phyloP scores from a whole-genome alignment of 352 stramenopile genomes.

The Aphanomyces astaci region DNA sequence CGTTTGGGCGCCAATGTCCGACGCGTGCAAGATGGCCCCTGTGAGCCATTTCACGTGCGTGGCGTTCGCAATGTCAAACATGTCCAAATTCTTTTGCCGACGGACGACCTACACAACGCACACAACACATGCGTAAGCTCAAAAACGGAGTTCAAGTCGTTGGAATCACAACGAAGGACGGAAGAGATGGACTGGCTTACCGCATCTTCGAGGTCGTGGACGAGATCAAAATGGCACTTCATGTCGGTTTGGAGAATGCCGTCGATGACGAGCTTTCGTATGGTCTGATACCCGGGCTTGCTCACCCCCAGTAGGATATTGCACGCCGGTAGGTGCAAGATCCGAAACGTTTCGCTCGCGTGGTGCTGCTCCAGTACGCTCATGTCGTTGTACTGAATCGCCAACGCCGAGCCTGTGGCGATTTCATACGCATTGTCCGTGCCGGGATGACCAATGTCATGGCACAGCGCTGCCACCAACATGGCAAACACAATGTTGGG shows the following conservation, averaged over 20 bases:
- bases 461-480: constrained; percentile 27
- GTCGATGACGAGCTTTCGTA: constrained; percentile 35
- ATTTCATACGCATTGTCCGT: constrained; percentile 38
- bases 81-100: constrained; percentile 20
- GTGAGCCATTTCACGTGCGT: constrained; percentile 30
- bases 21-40: constrained; percentile 27
- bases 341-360: constrained; percentile 25
- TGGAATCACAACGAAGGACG: neutral
- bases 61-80: constrained; percentile 28
- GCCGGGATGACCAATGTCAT: constrained; percentile 38
- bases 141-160: neutral
- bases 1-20: constrained; percentile 31
- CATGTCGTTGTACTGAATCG: constrained; percentile 35
- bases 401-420: constrained; percentile 25
- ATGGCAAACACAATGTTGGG: constrained; percentile 32
- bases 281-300: constrained; percentile 22
- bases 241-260: constrained; percentile 41
- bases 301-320: constrained; percentile 30
- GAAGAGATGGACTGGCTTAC: neutral
- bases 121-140: constrained; percentile 21
- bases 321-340: constrained; percentile 26
- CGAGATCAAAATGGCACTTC: constrained; percentile 29
- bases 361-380: constrained; percentile 41
- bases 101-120: constrained; percentile 27
- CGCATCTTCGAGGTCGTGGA: constrained; percentile 14